Evolutionary conservation across 2,329 filamentous ascomycete genomes (phyloP), one percentile per base, ranked within the genome.

Genomic region (Monosporascus sp.): DNA sequence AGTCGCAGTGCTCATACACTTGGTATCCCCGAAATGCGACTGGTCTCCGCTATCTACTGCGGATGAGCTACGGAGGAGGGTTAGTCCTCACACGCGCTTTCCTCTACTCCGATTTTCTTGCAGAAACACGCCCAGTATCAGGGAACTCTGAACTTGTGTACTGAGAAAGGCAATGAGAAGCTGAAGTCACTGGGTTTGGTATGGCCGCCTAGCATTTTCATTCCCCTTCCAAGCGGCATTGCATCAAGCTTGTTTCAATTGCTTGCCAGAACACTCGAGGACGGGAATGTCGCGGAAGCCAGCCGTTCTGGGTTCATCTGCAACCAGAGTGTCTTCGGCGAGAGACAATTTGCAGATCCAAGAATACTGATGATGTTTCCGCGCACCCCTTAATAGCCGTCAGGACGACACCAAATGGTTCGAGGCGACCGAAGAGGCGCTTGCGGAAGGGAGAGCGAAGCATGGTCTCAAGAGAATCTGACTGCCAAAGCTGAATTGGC

Each of bases 151-250:
- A 37, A 48, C 20, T 34, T 51, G 34, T 1, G 8, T 27, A 49
- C 34, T 6, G 18, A 38, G 14, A 11, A 17, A 3, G 36, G 27
- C 22, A 11, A 20, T 34, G 41, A 47, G 15, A 48, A 39, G 27
- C 25, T 52, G 17, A 45, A 27, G 36, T 51, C 49, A 42, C 34
- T 56, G 1, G 27, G 39, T 14, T 15, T 46, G 8, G 14, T 22
- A 9, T 56, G 51, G 51, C 47, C 49, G 3, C 38, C 18, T 24
- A 24, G n/a, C 17, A 25, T 57, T 15, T 56, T 57, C 47, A 31
- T 39, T 17, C 18, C 45, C 2, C 51, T 57, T 18, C 51, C 56
- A 3, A 54, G 47, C 31, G 38, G 20, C 6, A 44, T 51, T 3
- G 48, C 54, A 24, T 9, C 54, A 38, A 25, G 27, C 5, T 27